phyloP scores from a whole-genome alignment of 345 rosid genomes.

The Salix koriyanagi region DNA sequence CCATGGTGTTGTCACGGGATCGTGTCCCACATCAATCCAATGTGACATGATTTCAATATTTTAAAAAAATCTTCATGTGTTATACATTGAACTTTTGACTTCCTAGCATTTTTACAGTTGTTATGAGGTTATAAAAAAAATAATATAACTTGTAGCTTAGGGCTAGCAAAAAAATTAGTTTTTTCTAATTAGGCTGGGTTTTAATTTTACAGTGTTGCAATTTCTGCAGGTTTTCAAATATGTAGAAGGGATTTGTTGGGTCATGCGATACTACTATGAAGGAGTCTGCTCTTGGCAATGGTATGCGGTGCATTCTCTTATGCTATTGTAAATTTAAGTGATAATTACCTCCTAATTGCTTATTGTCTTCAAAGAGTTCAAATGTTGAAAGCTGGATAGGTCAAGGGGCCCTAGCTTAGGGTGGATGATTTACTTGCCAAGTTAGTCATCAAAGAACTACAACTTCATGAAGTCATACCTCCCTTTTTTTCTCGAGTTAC shows the following conservation, averaged over 20 bases:
- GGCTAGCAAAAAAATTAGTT: no score
- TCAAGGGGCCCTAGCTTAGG: not conserved
- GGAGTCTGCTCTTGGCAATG: conserved; percentile 26
- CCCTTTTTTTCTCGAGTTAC: not conserved
- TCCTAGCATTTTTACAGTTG: no score
- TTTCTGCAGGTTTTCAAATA: conserved; percentile 11
- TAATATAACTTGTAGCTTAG: no score
- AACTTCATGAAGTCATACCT: not conserved
- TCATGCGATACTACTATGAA: conserved; percentile 22
- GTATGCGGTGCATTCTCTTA: conserved; percentile 2
- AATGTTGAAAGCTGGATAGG: not conserved
- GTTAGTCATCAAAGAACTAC: not conserved
- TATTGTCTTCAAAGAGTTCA: not conserved
- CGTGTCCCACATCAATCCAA: no score
- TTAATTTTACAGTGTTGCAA: not conserved
- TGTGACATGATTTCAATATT: no score
- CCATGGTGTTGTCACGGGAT: accelerated
- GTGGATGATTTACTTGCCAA: not conserved
- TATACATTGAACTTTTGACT: no score
- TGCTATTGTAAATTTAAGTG: no score
- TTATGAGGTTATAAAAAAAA: no score
- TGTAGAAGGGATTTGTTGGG: conserved; percentile 24
- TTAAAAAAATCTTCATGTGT: no score
- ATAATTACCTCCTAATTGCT: no score
- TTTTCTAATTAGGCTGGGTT: not conserved